Conservation (phyloP, 2,329 filamentous ascomycete species). For the Talaromyces islandicus region DNA sequence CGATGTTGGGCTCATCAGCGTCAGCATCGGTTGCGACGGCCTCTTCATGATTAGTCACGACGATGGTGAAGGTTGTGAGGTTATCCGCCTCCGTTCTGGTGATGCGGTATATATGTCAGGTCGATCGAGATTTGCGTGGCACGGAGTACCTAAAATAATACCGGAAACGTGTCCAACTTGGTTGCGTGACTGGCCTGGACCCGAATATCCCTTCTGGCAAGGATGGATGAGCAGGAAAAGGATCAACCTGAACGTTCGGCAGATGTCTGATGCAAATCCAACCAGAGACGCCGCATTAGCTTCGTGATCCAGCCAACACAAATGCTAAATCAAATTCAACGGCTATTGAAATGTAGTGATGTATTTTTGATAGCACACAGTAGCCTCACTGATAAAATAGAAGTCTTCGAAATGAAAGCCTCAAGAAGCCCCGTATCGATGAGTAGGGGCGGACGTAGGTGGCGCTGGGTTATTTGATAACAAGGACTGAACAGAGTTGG, state of each 20-base stretch:
- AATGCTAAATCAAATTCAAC: neutral
- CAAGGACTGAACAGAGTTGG: conserved; percentile 10
- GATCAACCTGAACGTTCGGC: conserved; percentile 81
- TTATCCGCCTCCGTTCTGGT: conserved; percentile 68
- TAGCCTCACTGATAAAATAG: neutral
- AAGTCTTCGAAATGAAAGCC: neutral
- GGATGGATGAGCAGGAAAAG: conserved; percentile 87
- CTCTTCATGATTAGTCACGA: conserved; percentile 77
- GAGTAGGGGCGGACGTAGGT: conserved; percentile 4
- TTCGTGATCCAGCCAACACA: neutral
- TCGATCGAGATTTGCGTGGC: conserved; percentile 82
- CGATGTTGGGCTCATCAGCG: conserved; percentile 69
- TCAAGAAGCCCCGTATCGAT: conserved; percentile 8
- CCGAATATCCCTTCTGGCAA: conserved; percentile 61
- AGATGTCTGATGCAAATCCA: conserved; percentile 4
- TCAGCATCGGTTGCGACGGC: conserved; percentile 85
- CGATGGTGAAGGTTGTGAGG: conserved; percentile 36
- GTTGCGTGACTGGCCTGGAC: conserved; percentile 65
- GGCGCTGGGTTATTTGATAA: conserved; percentile 6
- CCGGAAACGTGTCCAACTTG: conserved; percentile 70
- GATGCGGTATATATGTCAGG: conserved; percentile 88
- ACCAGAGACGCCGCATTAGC: neutral
- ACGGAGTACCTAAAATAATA: conserved; percentile 85
- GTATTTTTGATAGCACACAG: neutral
- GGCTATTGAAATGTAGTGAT: neutral